phyloP scores from a whole-genome alignment of 1,284 basidiomycete species.

The Neolentinus lepideus region DNA sequence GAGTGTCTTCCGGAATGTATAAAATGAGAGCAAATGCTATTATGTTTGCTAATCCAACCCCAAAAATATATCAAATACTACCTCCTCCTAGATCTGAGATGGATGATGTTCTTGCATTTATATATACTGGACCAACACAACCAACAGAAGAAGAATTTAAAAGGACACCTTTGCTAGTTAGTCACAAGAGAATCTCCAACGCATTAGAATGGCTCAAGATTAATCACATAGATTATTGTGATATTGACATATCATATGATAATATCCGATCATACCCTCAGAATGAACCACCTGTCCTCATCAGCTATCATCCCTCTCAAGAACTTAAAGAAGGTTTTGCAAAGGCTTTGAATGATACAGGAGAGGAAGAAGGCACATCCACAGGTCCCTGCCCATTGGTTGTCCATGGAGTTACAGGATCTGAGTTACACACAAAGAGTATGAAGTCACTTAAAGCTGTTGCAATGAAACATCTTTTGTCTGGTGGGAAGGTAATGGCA shows the following conservation, averaged over 20 bases:
- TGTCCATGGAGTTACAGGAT: slow-evolving; percentile 13
- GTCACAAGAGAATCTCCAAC: slow-evolving; percentile 11
- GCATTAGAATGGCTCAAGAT: slow-evolving; percentile 23
- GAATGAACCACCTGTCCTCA: slow-evolving; percentile 12
- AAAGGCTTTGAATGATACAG: slow-evolving; percentile 10
- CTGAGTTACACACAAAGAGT: slow-evolving; percentile 6
- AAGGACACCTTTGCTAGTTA: slow-evolving; percentile 20
- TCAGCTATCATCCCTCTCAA: background rate
- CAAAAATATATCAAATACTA: slow-evolving; percentile 23
- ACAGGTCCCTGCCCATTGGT: slow-evolving; percentile 14
- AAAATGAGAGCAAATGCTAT: slow-evolving; percentile 31
- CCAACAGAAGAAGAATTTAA: slow-evolving; percentile 10
- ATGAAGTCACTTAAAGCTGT: slow-evolving; percentile 6
- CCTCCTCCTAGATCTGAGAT: slow-evolving; percentile 26
- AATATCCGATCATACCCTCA: slow-evolving; percentile 18
- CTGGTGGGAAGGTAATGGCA: slow-evolving; percentile 7
- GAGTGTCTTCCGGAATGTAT: slow-evolving; percentile 17
- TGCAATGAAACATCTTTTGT: slow-evolving; percentile 15
- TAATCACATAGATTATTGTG: slow-evolving; percentile 21
- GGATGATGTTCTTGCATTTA: slow-evolving; percentile 22
- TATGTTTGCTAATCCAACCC: slow-evolving; percentile 23
- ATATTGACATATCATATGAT: slow-evolving; percentile 17
- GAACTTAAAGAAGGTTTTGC: background rate
- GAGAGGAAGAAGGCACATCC: slow-evolving; percentile 10
- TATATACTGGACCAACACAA: background rate